Conservation (phyloP, 139 green algal genomes). For the Closterium sp. region DNA sequence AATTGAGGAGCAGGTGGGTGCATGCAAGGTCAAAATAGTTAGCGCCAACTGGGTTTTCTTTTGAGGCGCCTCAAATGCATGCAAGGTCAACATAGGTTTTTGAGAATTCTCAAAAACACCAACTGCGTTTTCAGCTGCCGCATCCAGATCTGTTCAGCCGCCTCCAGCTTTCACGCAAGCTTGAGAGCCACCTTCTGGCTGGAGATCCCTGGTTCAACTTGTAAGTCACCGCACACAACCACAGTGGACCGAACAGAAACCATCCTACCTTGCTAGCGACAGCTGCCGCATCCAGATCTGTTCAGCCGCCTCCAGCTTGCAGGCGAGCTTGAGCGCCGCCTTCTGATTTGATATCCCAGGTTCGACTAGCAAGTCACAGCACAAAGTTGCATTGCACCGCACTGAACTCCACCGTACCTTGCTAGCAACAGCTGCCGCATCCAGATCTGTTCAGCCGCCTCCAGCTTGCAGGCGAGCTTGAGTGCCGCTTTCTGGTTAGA, state of each 20-base stretch:
- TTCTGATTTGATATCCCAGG: neutral
- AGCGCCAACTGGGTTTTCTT: no score
- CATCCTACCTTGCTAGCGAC: neutral
- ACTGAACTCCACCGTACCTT: neutral
- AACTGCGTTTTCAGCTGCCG: no score
- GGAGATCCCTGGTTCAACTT: no score
- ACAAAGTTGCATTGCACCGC: neutral
- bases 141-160: no score
- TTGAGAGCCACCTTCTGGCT: no score
- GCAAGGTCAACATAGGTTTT: no score
- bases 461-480: neutral
- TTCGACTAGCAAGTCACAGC: neutral
- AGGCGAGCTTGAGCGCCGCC: neutral
- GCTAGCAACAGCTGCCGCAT: neutral
- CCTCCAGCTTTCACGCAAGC: no score
- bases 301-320: neutral
- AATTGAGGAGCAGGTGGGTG: no score
- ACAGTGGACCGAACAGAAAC: neutral
- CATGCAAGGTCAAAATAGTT: no score
- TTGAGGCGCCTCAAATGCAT: no score
- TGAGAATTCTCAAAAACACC: no score
- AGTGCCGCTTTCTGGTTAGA: neutral
- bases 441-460: neutral
- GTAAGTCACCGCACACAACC: no score
- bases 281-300: neutral